Percentiles rank a stretch among this genome's conserved stretches.
Conservation (phyloP, 352 stramenopile genomes). For the Phytophthora citricola region DNA sequence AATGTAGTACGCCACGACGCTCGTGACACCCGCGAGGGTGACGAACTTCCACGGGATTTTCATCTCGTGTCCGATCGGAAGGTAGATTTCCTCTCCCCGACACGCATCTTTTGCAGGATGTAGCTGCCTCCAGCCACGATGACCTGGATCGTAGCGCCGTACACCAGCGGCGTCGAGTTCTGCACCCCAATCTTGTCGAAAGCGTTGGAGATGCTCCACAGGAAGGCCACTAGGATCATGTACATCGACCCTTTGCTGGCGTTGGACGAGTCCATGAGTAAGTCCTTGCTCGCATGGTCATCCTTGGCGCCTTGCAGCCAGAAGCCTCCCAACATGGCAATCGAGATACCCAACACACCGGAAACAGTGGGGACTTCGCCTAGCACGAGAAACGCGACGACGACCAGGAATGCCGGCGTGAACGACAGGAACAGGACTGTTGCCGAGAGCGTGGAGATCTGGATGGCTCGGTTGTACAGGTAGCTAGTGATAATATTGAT, state of each 20-base stretch:
- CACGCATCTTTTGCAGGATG: constrained; percentile 62
- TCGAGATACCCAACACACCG: constrained; percentile 68
- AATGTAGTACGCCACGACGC: constrained; percentile 86
- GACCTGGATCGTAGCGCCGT: constrained; percentile 74
- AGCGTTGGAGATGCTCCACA: constrained; percentile 85
- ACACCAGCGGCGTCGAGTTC: constrained; percentile 78
- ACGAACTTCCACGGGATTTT: constrained; percentile 81
- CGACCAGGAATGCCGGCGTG: constrained; percentile 75
- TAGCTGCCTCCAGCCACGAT: constrained; percentile 72
- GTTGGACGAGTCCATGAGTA: constrained; percentile 57
- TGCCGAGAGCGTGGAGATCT: constrained; percentile 83
- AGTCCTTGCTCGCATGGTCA: constrained; percentile 47
- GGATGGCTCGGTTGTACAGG: constrained; percentile 83
- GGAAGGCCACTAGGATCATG: constrained; percentile 82
- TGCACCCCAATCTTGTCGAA: constrained; percentile 89
- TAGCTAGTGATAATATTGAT: constrained; percentile 89
- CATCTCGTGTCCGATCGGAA: constrained; percentile 57
- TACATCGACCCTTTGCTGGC: constrained; percentile 82
- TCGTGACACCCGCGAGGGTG: constrained; percentile 68
- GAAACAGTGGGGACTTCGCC: constrained; percentile 75
- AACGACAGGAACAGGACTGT: constrained; percentile 86
- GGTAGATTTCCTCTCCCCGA: constrained; percentile 70
- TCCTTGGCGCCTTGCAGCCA: constrained; percentile 75
- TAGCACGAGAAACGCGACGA: constrained; percentile 79
- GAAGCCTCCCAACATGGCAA: constrained; percentile 75